phyloP scores from a whole-genome alignment of 2,329 filamentous ascomycete species.

The Arthroderma uncinatum region DNA sequence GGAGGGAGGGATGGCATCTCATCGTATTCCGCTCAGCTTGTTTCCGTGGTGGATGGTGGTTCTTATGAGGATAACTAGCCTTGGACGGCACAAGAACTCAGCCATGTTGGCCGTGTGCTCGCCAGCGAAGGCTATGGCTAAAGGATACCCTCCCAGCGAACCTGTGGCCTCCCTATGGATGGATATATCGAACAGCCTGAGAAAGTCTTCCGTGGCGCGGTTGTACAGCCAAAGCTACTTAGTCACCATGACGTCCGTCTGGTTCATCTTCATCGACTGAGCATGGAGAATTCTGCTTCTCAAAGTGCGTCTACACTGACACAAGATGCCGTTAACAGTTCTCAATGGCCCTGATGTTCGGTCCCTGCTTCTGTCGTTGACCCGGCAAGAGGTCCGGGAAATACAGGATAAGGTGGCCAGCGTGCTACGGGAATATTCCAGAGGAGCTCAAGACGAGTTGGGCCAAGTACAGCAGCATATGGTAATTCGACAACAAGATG shows the following conservation, averaged over 20 bases:
- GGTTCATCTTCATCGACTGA: background rate
- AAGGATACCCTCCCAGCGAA: no score
- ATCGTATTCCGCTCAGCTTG: background rate
- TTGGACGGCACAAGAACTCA: no score
- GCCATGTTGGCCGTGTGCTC: no score
- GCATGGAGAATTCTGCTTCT: background rate
- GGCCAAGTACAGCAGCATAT: conserved; percentile 31
- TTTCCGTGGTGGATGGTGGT: no score
- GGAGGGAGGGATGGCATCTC: background rate
- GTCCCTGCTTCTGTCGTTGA: conserved; percentile 44
- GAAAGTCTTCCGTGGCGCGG: no score
- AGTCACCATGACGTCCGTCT: background rate
- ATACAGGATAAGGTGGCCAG: conserved; percentile 49
- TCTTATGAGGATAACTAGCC: no score
- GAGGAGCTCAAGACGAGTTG: conserved; percentile 19
- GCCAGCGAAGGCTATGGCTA: no score
- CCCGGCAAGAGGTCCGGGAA: conserved; percentile 45
- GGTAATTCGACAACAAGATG: conserved; percentile 49
- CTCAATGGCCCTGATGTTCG: conserved; percentile 48
- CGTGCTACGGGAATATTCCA: conserved; percentile 56
- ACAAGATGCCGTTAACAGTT: conserved; percentile 49
- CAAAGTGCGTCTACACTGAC: background rate
- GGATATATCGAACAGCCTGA: no score
- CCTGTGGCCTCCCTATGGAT: no score
- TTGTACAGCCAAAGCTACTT: background rate